Evolutionary conservation across 1,284 basidiomycete genomes (phyloP), one percentile per base, ranked within the genome.

Genomic region (Pascua guehoae): DNA sequence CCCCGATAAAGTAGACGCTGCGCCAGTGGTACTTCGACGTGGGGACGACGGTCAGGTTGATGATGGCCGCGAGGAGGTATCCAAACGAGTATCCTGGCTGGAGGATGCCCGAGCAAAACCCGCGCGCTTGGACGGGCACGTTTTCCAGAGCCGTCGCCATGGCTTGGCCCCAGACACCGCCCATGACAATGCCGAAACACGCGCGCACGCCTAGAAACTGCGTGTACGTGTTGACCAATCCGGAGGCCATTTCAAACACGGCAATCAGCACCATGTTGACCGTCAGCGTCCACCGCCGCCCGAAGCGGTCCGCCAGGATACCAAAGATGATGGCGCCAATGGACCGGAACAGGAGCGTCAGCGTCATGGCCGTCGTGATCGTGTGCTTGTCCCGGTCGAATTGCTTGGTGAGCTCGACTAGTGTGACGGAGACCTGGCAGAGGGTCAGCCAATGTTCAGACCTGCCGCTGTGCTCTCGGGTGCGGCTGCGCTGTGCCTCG

Each of bases 291-390:
- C 91, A 98, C 80, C 93, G 94, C 39, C 53, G 57, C 12, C 56
- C 56, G 72, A 83, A 95, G 12, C 93, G 84, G 73, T 93, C 91
- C 24, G 88, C 88, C 24, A 88, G 68, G 50, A 90, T 54, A 51
- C 80, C 83, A 62, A 96, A 95, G 63, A 94, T 78, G 58, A 91
- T 84, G 38, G 93, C 93, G 18, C 94, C 95, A 41, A 85, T 78
- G 2, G 90, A 89, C 52, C 95, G 86, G 81, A 98, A 91, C 38
- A 98, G 84, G 1, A 98, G 82, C 0, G 94, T 97, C 48, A 98
- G 83, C 8, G 94, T 98, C 72, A 98, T 95, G 10, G 91, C 84
- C 16, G 85, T 85, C 51, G 88, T 68, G 53, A 72, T 71, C 46
- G 66, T 54, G 15, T 61, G 53, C 9, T 65, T 61, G 46, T 51